Conservation (phyloP, 306 rosid species). For the Quercus mongolica region DNA sequence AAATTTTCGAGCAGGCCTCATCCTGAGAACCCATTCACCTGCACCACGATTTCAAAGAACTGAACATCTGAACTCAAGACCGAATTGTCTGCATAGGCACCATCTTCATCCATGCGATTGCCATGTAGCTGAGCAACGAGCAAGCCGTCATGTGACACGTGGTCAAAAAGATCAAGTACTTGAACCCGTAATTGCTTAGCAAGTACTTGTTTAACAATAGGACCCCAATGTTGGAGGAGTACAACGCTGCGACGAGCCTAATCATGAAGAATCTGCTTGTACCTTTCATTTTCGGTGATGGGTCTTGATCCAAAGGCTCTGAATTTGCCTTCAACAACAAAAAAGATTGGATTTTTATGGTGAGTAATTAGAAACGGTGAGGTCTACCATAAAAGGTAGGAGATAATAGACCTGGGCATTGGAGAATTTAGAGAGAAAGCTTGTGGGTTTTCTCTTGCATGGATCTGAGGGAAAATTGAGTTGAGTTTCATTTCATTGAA, state of each 20-base stretch:
- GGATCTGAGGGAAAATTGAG: not conserved
- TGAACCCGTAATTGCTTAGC: slow-evolving; percentile 90
- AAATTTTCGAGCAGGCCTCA: no score
- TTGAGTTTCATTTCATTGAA: not conserved
- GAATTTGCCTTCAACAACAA: slow-evolving; percentile 10
- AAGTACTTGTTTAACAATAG: slow-evolving; percentile 83
- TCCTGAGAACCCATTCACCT: no score
- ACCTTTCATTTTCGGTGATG: slow-evolving; percentile 50
- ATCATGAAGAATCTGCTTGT: slow-evolving; percentile 74
- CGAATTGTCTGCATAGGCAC: no score
- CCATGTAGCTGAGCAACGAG: no score
- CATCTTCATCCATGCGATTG: no score
- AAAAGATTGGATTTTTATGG: not conserved
- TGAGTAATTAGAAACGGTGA: not conserved
- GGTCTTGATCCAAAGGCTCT: slow-evolving; percentile 37
- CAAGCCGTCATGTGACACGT: no score
- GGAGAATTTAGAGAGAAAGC: not conserved
- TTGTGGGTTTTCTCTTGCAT: not conserved
- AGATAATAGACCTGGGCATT: slow-evolving; percentile 41
- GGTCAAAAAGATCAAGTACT: slow-evolving; percentile 90
- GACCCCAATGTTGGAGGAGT: slow-evolving; percentile 95
- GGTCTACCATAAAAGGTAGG: not conserved
- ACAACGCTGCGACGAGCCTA: slow-evolving; percentile 75
- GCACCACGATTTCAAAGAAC: no score
- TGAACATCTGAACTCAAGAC: no score